Evolutionary conservation across 148 eudicot genomes (phyloP), one percentile per base, ranked within the genome.

Genomic region (Cornus controversa): DNA sequence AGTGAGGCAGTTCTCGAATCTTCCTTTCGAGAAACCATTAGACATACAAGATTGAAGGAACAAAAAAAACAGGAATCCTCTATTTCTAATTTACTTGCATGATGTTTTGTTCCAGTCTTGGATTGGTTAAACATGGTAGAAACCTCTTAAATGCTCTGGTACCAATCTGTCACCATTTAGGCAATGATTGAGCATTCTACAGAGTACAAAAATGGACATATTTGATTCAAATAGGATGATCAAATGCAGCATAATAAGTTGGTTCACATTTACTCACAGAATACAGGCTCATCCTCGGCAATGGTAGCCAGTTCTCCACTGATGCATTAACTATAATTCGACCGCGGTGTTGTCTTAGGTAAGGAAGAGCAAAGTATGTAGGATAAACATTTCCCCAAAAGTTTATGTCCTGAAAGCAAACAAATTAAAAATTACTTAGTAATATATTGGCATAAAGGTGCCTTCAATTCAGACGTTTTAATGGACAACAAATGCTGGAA

Each of bases 301-400:
- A 82, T 31, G 98, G 97, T 73, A 94, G 81, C 98, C 98, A 94
- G 79, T 85, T 91, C 84, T 94, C 98, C 11, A 94, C 97, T 0
- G 97, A 91, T 47, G 98, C 97, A 82, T 91, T 94, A 23, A 93
- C 96, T 67, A 94, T 70, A 26, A 94, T 78, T 23, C 97, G 89
- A 5, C 98, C 98, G 71, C 80, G 84, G 27, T 66, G 83, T 76
- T 85, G 90, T 66, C 90, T 82, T 10, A 92, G 85, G 78, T 92
- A 80, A 34, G 98, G 98, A 47, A 94, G 96, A 29, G 97, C 96
- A 42, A 90, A 86, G 77, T 90, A 89, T 0, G 98, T 92, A 70
- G 98, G 98, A 82, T 93, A 91, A 47, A 94, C 93, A 83, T 94
- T 94, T 60, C 98, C 98, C 98, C 97, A 92, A 80, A 94, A 92